Conservation (phyloP, 75 land plant genomes). For the Picea sitchensis region DNA sequence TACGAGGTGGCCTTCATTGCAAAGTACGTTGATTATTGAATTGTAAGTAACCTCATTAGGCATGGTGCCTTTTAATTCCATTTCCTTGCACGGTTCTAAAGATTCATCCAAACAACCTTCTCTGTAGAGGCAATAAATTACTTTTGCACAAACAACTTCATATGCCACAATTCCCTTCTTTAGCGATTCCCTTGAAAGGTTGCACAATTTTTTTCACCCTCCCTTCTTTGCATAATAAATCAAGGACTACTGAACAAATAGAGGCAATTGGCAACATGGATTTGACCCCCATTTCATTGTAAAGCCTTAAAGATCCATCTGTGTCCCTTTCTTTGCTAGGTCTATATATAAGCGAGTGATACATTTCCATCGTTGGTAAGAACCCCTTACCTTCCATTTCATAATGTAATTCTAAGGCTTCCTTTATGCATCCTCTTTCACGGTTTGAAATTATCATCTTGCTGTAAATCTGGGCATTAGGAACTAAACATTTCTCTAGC, state of each 20-base stretch:
- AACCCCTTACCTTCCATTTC: too few species aligned
- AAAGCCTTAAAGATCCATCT: too few species aligned
- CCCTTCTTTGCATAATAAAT: constrained; percentile 26
- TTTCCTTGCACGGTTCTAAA: constrained; percentile 28
- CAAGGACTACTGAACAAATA: background rate
- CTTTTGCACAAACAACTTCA: constrained; percentile 35
- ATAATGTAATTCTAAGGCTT: too few species aligned
- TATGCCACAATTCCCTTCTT: constrained; percentile 27
- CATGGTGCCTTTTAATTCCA: too few species aligned
- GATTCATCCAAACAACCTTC: constrained; percentile 42
- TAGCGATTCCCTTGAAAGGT: constrained; percentile 30
- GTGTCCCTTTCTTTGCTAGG: too few species aligned
- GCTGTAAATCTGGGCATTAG: constrained; percentile 20
- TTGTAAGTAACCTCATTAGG: too few species aligned
- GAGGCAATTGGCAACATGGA: constrained; percentile 1
- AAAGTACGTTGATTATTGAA: too few species aligned
- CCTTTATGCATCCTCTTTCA: constrained; percentile 5
- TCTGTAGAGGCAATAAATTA: constrained; percentile 61
- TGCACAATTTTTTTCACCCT: constrained; percentile 43
- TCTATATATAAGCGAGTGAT: too few species aligned
- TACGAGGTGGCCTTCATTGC: constrained; percentile 27
- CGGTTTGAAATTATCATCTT: constrained; percentile 21
- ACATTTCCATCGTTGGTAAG: too few species aligned
- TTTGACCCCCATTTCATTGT: too few species aligned
- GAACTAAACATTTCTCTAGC: too few species aligned